Evolutionary conservation across 495 filamentous ascomycete genomes (phyloP).

Genomic region (Aspergillus leporis): DNA sequence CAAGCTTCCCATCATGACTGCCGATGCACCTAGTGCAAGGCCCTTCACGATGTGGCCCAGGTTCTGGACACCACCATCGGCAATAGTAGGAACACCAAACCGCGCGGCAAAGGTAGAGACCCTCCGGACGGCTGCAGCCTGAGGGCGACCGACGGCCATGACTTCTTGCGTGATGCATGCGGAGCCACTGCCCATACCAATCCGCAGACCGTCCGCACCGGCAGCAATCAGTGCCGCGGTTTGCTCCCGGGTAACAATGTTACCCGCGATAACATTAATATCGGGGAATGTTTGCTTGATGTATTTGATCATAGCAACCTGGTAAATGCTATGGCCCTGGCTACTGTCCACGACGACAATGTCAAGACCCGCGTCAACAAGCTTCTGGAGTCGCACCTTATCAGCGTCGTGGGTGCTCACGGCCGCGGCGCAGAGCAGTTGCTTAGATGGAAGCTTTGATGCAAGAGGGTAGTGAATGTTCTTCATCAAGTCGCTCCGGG

Average conservation of each 20-base stretch:
- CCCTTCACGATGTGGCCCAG: conserved; percentile 99
- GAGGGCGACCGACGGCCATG: conserved; percentile 96
- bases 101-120: conserved; percentile 83
- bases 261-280: conserved; percentile 94
- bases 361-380: conserved; percentile 93
- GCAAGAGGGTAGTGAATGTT: conserved; percentile 96
- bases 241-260: conserved; percentile 96
- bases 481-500: conserved; percentile 96
- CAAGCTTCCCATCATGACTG: conserved; percentile 99
- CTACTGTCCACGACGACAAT: conserved; percentile 94
- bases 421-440: conserved; percentile 91
- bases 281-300: conserved; percentile 82
- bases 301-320: conserved; percentile 95
- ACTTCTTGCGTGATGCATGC: conserved; percentile 99
- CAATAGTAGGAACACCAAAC: conserved; percentile 97
- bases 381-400: conserved; percentile 75
- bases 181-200: conserved; percentile 97
- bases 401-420: conserved; percentile 94
- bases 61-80: conserved; percentile 97
- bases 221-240: conserved; percentile 90
- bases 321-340: conserved; percentile 96
- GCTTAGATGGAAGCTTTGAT: conserved; percentile 97
- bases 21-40: conserved; percentile 87
- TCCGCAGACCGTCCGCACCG: conserved; percentile 93
- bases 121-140: conserved; percentile 88